These are phyloP conservation scores for Rhododendron ovatum DNA, from an alignment of 148 eudicot genomes.

Conservation along the genomic window DNA sequence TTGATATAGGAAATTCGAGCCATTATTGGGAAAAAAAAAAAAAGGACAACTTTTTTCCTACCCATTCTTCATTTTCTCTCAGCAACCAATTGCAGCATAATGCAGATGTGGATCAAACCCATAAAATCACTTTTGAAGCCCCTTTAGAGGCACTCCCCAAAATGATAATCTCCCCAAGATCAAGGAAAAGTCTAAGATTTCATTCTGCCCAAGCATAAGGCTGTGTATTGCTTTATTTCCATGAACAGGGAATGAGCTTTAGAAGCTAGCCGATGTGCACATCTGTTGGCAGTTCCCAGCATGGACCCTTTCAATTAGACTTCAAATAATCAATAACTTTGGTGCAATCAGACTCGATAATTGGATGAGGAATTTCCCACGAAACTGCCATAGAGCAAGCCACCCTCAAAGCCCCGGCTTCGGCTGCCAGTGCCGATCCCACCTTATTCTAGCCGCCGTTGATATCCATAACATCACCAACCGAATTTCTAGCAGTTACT, in stretches of 20 bases:
- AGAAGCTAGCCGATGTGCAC: no score
- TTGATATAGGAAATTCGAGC: neutral
- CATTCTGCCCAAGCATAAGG: neutral
- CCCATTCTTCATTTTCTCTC: neutral
- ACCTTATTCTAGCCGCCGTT: no score
- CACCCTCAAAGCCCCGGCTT: neutral
- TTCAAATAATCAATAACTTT: no score
- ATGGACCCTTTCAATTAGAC: no score
- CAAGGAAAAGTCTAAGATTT: conserved; percentile 8
- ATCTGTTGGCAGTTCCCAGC: no score
- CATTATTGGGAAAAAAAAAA: neutral
- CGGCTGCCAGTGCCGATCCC: no score
- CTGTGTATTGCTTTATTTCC: neutral
- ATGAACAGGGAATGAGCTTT: neutral
- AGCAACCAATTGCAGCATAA: neutral
- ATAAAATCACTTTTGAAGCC: neutral
- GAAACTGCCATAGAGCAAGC: neutral
- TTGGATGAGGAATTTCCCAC: no score
- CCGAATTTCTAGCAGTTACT: neutral
- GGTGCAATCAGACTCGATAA: no score
- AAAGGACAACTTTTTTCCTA: neutral
- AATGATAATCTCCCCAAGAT: neutral
- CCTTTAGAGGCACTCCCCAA: neutral
- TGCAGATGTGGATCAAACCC: neutral
- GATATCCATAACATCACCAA: neutral